Evolutionary conservation across 2,329 filamentous ascomycete genomes (phyloP).

Genomic region (Alternaria tenuissima): DNA sequence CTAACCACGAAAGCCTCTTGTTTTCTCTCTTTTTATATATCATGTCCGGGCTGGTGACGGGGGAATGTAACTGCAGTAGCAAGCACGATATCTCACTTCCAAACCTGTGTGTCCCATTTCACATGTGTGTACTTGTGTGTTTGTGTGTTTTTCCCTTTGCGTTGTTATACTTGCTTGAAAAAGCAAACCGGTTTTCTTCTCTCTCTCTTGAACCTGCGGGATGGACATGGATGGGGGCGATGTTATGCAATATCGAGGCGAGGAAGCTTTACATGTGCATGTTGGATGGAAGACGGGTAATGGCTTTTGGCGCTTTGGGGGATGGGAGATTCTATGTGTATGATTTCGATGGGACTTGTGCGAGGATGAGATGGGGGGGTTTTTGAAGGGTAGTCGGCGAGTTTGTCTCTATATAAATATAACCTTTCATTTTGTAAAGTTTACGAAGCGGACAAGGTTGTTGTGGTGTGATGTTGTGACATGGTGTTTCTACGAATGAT

Average conservation of each 20-base stretch:
- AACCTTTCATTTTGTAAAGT: conserved; percentile 7
- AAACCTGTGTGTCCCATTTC: no score
- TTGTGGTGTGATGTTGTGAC: neutral
- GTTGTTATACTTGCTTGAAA: no score
- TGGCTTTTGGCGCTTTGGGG: conserved; percentile 8
- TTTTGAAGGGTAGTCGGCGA: conserved; percentile 9
- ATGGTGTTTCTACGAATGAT: neutral
- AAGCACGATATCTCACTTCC: neutral
- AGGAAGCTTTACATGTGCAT: neutral
- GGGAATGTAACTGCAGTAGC: conserved; percentile 27
- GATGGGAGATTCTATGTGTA: conserved; percentile 11
- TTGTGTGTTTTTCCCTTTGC: no score
- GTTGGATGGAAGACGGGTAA: conserved; percentile 17
- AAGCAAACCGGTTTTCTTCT: no score
- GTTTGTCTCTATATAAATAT: conserved; percentile 4
- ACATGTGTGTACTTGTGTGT: no score
- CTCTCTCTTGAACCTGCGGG: no score
- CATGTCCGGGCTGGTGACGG: conserved; percentile 22
- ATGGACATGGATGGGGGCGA: no score
- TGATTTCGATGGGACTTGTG: conserved; percentile 12
- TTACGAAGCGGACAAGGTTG: neutral
- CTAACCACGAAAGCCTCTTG: no score
- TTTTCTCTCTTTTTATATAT: neutral
- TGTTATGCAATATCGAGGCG: no score
- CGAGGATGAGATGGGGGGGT: conserved; percentile 4